Conservation (phyloP, 768 basidiomycete genomes). For the Tulasnella sp. region DNA sequence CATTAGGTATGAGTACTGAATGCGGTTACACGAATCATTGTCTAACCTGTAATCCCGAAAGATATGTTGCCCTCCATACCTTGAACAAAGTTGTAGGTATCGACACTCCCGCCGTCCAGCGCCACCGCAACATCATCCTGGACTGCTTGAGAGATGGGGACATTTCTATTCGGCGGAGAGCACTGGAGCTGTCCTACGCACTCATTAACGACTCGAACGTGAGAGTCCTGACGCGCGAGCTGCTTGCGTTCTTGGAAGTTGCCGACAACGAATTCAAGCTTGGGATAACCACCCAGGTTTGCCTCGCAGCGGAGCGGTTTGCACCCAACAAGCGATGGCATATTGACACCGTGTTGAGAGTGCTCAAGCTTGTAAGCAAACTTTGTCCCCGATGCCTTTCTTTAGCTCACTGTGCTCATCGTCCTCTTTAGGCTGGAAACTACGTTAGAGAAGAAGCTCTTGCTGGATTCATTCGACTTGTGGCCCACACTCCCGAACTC, state of each 20-base stretch:
- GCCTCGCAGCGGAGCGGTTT: slow-evolving; percentile 87
- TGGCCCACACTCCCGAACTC: slow-evolving; percentile 92
- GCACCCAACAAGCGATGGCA: slow-evolving; percentile 99
- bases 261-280: slow-evolving; percentile 99
- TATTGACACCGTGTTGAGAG: slow-evolving; percentile 91
- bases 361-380: slow-evolving; percentile 68
- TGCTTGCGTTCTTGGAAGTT: slow-evolving; percentile 92
- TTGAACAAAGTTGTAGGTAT: slow-evolving; percentile 96
- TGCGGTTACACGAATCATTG: background rate
- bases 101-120: slow-evolving; percentile 96
- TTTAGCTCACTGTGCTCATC: background rate
- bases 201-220: slow-evolving; percentile 94
- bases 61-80: slow-evolving; percentile 96
- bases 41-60: slow-evolving; percentile 23
- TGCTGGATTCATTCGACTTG: slow-evolving; percentile 88
- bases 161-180: slow-evolving; percentile 93
- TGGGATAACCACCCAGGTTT: slow-evolving; percentile 95
- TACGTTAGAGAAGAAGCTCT: slow-evolving; percentile 95
- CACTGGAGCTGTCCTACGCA: slow-evolving; percentile 93
- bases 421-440: slow-evolving; percentile 69
- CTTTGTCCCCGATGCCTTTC: background rate
- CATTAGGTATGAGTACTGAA: slow-evolving; percentile 58
- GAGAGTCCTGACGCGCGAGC: slow-evolving; percentile 79
- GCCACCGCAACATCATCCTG: slow-evolving; percentile 96
- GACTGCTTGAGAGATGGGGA: slow-evolving; percentile 99